Conservation (phyloP, 23 red algal species). For the Rhodosorus marinus region DNA sequence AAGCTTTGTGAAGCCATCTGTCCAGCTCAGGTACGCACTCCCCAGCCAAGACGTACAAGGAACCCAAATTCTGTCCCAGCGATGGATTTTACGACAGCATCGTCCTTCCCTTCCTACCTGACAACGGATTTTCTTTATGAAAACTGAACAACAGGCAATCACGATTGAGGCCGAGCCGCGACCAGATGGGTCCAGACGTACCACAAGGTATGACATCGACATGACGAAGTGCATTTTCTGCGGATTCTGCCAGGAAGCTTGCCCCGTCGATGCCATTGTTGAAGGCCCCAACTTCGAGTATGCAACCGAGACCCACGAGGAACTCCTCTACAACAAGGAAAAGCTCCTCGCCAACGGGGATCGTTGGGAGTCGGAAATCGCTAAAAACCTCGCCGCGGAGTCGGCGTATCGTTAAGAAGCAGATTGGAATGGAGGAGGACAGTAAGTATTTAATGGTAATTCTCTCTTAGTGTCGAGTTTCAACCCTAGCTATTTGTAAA, state of each 20-base stretch:
- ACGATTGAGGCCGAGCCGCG: constrained; percentile 98
- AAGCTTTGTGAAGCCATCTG: constrained; percentile 93
- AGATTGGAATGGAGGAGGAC: too few relatives aligned
- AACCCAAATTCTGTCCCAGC: too few relatives aligned
- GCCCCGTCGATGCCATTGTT: constrained; percentile 97
- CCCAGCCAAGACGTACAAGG: too few relatives aligned
- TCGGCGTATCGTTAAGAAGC: constrained; percentile 95
- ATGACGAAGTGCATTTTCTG: constrained; percentile 99
- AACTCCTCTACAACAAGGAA: constrained; percentile 95
- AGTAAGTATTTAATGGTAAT: too few relatives aligned
- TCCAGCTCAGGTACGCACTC: too few relatives aligned
- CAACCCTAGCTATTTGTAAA: too few relatives aligned
- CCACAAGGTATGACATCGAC: constrained; percentile 98
- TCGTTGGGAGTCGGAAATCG: constrained; percentile 92
- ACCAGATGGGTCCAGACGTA: constrained; percentile 90
- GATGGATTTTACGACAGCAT: too few relatives aligned
- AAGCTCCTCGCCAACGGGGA: constrained; percentile 96
- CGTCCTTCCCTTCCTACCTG: too few relatives aligned
- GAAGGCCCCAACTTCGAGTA: constrained; percentile 92
- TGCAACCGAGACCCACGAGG: constrained; percentile 96
- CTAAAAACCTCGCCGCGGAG: constrained; percentile 62
- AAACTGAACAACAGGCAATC: too few relatives aligned
- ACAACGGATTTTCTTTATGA: too few relatives aligned
- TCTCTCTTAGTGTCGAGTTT: too few relatives aligned
- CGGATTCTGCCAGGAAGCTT: constrained; percentile 96